Conservation (phyloP, 176 grass and related monocot genomes). For the Lolium multiflorum region DNA sequence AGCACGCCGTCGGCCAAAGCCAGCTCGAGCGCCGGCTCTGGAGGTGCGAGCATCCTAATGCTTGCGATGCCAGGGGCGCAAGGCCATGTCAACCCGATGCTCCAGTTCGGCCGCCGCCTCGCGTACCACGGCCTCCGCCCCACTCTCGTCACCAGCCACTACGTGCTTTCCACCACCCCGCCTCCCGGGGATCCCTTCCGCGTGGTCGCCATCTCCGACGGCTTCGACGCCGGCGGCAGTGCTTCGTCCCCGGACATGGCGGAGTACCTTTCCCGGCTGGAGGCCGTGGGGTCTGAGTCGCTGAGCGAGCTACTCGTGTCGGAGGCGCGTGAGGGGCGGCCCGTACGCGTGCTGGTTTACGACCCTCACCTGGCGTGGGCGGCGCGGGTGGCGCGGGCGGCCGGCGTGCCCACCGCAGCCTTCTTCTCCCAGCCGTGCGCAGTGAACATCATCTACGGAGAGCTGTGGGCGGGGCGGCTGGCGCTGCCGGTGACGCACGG, state of each 20-base stretch:
- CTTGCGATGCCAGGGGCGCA: background rate
- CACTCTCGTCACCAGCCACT: background rate
- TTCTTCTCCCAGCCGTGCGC: constrained; percentile 4
- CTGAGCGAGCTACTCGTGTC: background rate
- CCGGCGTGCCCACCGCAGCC: background rate
- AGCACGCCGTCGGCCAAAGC: background rate
- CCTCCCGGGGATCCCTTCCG: background rate
- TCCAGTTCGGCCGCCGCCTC: constrained; percentile 28
- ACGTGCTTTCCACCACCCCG: background rate
- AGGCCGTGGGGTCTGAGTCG: background rate
- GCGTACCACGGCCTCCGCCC: constrained; percentile 31
- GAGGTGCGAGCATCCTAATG: background rate
- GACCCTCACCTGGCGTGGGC: constrained; percentile 7
- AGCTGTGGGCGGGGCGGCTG: background rate
- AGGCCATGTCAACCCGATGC: constrained; percentile 35
- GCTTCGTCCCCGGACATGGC: background rate
- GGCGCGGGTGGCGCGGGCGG: background rate
- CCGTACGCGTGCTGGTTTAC: background rate
- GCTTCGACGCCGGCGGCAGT: constrained; percentile 29
- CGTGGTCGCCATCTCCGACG: constrained; percentile 30
- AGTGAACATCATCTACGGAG: background rate
- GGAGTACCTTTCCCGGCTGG: background rate
- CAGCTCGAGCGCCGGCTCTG: background rate
- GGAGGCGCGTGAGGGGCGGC: background rate
- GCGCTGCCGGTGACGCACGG: background rate